These are phyloP conservation scores for Astragalus glycyphyllos DNA, from an alignment of 306 rosid genomes.

Conservation along the genomic window DNA sequence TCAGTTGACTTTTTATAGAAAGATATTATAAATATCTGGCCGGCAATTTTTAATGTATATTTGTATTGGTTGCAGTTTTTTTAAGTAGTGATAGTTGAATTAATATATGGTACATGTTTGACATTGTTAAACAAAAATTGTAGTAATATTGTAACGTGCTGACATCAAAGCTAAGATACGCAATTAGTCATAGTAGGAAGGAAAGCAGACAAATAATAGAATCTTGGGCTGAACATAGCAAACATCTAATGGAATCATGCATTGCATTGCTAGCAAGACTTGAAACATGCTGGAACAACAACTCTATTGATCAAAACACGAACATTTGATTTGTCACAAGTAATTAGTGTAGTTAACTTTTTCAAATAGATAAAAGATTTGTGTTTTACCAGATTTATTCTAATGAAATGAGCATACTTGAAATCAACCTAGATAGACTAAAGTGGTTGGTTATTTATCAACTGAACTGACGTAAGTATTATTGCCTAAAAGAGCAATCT, in stretches of 20 bases:
- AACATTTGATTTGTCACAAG: too few species aligned
- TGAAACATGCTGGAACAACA: not conserved
- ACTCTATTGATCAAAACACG: too few species aligned
- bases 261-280: not conserved
- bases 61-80: constrained; percentile 12
- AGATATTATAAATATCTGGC: constrained; percentile 9
- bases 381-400: too few species aligned
- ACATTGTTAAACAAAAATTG: constrained; percentile 28
- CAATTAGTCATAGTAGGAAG: not conserved
- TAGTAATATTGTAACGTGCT: constrained; percentile 13
- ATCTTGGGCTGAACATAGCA: constrained; percentile 10
- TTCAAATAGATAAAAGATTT: too few species aligned
- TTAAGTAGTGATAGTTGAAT: constrained; percentile 11
- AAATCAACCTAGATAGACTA: too few species aligned
- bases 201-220: constrained; percentile 41
- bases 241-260: constrained; percentile 27
- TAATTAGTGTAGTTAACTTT: too few species aligned
- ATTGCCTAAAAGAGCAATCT: too few species aligned
- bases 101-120: constrained; percentile 20
- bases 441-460: too few species aligned
- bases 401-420: too few species aligned
- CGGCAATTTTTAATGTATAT: constrained; percentile 13
- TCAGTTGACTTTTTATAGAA: constrained; percentile 47
- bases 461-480: too few species aligned
- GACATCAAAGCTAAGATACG: constrained; percentile 33